These are phyloP conservation scores for Viridothelium virens DNA, from an alignment of 495 filamentous ascomycete genomes.

Conservation along the genomic window DNA sequence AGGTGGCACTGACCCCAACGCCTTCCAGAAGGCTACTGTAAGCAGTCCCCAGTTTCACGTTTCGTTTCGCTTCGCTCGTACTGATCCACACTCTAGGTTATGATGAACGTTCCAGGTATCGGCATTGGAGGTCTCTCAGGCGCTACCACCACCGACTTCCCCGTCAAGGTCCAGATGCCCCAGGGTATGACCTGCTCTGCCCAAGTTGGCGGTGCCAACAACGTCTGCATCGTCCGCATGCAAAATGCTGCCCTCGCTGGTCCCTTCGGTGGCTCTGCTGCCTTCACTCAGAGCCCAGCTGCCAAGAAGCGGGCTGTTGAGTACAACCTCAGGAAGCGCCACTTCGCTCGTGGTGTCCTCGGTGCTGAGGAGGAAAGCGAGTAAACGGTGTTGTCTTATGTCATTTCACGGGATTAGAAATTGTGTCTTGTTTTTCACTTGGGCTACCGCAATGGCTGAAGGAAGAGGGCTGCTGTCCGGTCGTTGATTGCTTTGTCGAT, in stretches of 20 bases:
- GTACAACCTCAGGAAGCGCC: slow-evolving; percentile 28
- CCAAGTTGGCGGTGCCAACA: slow-evolving; percentile 42
- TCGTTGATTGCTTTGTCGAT: not conserved
- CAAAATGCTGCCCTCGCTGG: slow-evolving; percentile 50
- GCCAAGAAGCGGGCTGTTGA: slow-evolving; percentile 29
- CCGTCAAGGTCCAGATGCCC: slow-evolving; percentile 52
- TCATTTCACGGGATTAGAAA: not conserved
- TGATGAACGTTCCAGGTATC: slow-evolving; percentile 50
- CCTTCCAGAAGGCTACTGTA: slow-evolving; percentile 43
- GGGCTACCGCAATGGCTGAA: not conserved
- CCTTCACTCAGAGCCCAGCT: slow-evolving; percentile 32
- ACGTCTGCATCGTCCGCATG: slow-evolving; percentile 52
- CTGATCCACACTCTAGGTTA: slow-evolving; percentile 33
- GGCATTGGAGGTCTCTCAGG: slow-evolving; percentile 43
- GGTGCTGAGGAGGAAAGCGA: not conserved
- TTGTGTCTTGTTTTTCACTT: not conserved
- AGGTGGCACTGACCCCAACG: slow-evolving; percentile 45
- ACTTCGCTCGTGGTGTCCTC: slow-evolving; percentile 25
- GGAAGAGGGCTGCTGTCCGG: slow-evolving; percentile 5
- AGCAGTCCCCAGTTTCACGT: not conserved
- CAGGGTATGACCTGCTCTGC: slow-evolving; percentile 53
- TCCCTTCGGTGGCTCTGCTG: slow-evolving; percentile 51
- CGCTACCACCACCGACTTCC: slow-evolving; percentile 48
- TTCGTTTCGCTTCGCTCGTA: not conserved
- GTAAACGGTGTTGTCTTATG: not conserved